Evolutionary conservation across 2,329 filamentous ascomycete genomes (phyloP).

Genomic region (Rhytidhysteron rufulum): DNA sequence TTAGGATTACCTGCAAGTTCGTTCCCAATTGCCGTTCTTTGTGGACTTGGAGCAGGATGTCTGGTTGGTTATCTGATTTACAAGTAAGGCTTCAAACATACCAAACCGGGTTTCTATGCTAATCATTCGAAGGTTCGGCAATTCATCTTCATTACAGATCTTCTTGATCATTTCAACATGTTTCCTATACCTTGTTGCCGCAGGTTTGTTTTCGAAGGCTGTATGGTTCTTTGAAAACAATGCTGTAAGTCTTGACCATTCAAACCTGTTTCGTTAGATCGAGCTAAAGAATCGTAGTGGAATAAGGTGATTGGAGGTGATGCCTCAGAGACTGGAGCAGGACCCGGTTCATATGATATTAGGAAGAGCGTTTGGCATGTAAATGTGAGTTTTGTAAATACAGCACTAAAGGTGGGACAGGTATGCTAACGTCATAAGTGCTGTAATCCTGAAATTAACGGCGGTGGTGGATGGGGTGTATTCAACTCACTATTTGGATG

Average conservation of each 20-base stretch:
- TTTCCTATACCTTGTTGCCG: conserved; percentile 78
- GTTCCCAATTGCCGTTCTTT: conserved; percentile 72
- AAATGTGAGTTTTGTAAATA: conserved; percentile 54
- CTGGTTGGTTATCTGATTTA: conserved; percentile 73
- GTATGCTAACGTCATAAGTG: conserved; percentile 49
- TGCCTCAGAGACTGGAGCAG: conserved; percentile 58
- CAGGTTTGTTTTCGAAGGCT: conserved; percentile 72
- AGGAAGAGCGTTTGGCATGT: conserved; percentile 76
- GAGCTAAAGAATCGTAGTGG: conserved; percentile 49
- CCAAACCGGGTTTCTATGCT: neutral
- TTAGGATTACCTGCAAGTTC: conserved; percentile 70
- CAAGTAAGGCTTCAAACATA: conserved; percentile 53
- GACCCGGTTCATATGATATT: conserved; percentile 77
- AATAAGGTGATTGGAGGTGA: conserved; percentile 61
- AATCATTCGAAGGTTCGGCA: conserved; percentile 49
- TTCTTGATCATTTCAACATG: conserved; percentile 82
- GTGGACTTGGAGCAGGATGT: conserved; percentile 64
- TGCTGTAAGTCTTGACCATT: conserved; percentile 22
- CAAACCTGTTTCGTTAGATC: neutral
- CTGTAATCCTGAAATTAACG: conserved; percentile 69
- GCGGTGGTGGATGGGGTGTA: conserved; percentile 78
- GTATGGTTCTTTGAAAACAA: conserved; percentile 73
- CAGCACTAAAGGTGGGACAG: neutral
- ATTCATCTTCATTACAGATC: conserved; percentile 63
- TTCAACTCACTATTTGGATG: conserved; percentile 85